These are phyloP conservation scores for Macaranga tanarius DNA, from an alignment of 441 rosid species.

Conservation along the genomic window DNA sequence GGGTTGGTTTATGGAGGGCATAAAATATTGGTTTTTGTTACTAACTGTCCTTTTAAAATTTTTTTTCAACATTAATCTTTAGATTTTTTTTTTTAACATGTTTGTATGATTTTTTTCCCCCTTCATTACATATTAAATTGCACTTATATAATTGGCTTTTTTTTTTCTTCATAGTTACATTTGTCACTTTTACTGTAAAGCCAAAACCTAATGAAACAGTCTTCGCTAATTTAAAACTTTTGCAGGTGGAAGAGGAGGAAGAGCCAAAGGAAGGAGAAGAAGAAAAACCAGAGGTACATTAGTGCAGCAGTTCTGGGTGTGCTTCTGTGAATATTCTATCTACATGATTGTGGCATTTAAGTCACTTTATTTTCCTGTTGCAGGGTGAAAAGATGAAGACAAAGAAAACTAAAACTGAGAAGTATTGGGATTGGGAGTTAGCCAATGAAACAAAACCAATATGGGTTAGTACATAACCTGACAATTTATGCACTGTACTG, in stretches of 20 bases:
- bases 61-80: no score
- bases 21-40: neutral
- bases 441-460: conserved; percentile 94
- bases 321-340: conserved; percentile 6
- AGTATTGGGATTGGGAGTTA: conserved; percentile 97
- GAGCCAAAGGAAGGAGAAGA: conserved; percentile 81
- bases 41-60: neutral
- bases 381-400: conserved; percentile 78
- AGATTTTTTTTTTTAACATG: no score
- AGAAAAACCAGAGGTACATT: conserved; percentile 61
- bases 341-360: conserved; percentile 3
- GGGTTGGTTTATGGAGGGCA: neutral
- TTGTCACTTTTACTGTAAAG: neutral
- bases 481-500: neutral
- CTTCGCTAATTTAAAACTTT: conserved; percentile 18
- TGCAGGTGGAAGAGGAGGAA: conserved; percentile 91
- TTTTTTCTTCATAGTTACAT: neutral
- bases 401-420: conserved; percentile 87
- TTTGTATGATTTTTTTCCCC: no score
- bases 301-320: neutral
- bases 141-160: neutral
- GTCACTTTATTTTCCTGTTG: conserved; percentile 20
- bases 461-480: conserved; percentile 59
- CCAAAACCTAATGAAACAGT: neutral
- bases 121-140: no score